These are phyloP conservation scores for Pisolithus thermaeus DNA, from an alignment of 1,284 basidiomycete species.

Conservation along the genomic window DNA sequence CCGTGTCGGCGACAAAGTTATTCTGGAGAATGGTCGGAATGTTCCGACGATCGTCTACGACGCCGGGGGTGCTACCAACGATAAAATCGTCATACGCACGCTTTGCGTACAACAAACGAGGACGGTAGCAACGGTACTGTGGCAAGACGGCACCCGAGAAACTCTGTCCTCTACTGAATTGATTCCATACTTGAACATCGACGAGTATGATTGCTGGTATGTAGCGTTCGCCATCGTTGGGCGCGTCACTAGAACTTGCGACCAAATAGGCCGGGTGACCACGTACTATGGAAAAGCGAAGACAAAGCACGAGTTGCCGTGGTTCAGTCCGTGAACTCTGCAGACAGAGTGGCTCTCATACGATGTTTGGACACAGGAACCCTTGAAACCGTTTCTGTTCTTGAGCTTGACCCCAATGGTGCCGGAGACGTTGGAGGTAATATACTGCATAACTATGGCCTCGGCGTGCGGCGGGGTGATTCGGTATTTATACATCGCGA, in stretches of 20 bases:
- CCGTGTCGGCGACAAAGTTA: conserved; percentile 64
- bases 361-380: conserved; percentile 47
- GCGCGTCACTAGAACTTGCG: conserved; percentile 5
- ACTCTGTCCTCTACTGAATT: conserved; percentile 57
- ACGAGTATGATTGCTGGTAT: conserved; percentile 83
- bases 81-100: conserved; percentile 46
- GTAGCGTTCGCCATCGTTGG: conserved; percentile 18
- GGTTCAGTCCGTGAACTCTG: conserved; percentile 74
- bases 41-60: conserved; percentile 56
- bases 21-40: conserved; percentile 41
- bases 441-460: conserved; percentile 36
- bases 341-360: conserved; percentile 65
- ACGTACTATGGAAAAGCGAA: conserved; percentile 82
- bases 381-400: conserved; percentile 68
- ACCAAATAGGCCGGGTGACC: conserved; percentile 77
- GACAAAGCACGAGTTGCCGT: conserved; percentile 63
- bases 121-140: conserved; percentile 69
- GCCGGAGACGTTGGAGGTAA: conserved; percentile 43
- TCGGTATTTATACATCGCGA: conserved; percentile 73
- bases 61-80: conserved; percentile 37
- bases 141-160: conserved; percentile 80
- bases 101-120: conserved; percentile 66
- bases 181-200: conserved; percentile 78
- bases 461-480: conserved; percentile 77
- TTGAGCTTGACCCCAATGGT: conserved; percentile 86